These are phyloP conservation scores for Vickermania spadyakhi DNA, from an alignment of 208 protist genomes.

Conservation along the genomic window DNA sequence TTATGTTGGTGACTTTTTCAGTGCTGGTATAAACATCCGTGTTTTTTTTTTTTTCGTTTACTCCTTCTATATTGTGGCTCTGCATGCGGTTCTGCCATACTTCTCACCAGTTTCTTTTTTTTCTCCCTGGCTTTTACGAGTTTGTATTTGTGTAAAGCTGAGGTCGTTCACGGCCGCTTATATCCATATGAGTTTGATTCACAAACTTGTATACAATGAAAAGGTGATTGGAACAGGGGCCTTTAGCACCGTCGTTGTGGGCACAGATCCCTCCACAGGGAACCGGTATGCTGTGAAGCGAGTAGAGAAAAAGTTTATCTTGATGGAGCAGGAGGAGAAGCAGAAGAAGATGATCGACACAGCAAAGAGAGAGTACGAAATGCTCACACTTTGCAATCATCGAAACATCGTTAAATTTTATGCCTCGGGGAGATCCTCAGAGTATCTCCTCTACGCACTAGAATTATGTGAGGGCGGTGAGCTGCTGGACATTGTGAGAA, in stretches of 20 bases:
- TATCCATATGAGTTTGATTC: not conserved
- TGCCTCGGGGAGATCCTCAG: conserved; percentile 69
- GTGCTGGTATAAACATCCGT: too few species aligned
- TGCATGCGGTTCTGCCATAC: too few species aligned
- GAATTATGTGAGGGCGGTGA: conserved; percentile 84
- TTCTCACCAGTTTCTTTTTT: too few species aligned
- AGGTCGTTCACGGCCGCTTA: too few species aligned
- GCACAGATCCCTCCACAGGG: conserved; percentile 49
- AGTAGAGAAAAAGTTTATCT: conserved; percentile 73
- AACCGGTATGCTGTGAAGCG: conserved; percentile 76
- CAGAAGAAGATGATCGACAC: conserved; percentile 76
- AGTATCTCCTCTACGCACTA: conserved; percentile 81
- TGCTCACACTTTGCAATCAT: conserved; percentile 85
- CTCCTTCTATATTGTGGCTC: too few species aligned
- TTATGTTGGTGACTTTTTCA: too few species aligned
- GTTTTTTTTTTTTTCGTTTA: too few species aligned
- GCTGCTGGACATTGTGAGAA: conserved; percentile 57
- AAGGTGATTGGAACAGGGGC: conserved; percentile 59
- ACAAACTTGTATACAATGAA: not conserved
- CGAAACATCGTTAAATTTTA: conserved; percentile 82
- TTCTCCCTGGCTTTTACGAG: too few species aligned
- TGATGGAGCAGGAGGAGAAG: conserved; percentile 84
- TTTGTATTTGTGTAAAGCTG: too few species aligned
- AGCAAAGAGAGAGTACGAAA: conserved; percentile 66
- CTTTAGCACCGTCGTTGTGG: conserved; percentile 85